phyloP scores from a whole-genome alignment of 441 rosid genomes.

The Populus hybrid region DNA sequence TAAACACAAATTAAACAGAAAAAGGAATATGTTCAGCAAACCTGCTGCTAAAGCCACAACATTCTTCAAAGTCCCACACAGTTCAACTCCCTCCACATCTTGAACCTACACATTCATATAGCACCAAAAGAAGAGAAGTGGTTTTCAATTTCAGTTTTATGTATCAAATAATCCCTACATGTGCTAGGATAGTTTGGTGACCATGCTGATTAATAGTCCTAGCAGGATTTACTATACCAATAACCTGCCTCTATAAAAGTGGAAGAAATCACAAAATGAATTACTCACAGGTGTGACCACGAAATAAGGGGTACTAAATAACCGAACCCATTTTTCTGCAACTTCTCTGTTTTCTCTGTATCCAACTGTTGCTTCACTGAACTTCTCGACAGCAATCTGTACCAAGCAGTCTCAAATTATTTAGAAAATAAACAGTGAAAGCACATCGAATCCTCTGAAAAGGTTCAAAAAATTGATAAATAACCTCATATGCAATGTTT shows the following conservation, averaged over 20 bases:
- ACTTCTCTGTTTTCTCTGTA: conserved; percentile 39
- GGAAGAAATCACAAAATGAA: neutral
- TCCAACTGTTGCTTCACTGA: conserved; percentile 98
- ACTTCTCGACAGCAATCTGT: conserved; percentile 88
- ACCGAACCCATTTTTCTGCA: conserved; percentile 84
- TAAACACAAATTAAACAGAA: neutral
- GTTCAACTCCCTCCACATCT: conserved; percentile 94
- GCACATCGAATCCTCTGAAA: neutral
- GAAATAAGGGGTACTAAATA: conserved; percentile 75
- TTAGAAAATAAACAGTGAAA: conserved; percentile 16
- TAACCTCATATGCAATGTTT: too few species aligned
- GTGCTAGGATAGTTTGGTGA: neutral
- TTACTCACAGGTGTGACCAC: conserved; percentile 46
- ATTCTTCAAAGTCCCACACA: conserved; percentile 95
- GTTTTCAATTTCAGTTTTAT: neutral
- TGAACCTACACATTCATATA: conserved; percentile 46
- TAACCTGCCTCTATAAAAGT: neutral
- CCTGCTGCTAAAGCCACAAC: conserved; percentile 95
- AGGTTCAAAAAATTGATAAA: too few species aligned
- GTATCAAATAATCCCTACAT: neutral
- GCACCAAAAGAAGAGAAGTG: conserved; percentile 1
- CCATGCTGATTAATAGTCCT: neutral
- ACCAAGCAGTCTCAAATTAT: conserved; percentile 10
- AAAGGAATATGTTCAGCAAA: conserved; percentile 7
- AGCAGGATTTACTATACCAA: neutral